A percentile compares a stretch with the other conserved stretches of the same genome.
Conservation (phyloP, 2,329 filamentous ascomycete genomes). For the Ceratocystis harringtonii region DNA sequence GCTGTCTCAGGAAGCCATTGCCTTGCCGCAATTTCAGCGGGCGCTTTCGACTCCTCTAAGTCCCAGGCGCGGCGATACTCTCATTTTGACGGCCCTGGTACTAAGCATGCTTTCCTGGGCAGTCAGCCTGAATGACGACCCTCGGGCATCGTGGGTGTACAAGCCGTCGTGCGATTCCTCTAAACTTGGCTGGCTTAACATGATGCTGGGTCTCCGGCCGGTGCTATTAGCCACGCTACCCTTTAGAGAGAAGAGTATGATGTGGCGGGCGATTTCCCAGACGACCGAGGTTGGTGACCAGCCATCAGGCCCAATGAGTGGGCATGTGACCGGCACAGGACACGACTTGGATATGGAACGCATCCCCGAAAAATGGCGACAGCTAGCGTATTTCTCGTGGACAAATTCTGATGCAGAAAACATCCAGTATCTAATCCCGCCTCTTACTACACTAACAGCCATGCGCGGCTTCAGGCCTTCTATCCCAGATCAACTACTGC, state of each 20-base stretch:
- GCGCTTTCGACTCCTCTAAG: slow-evolving; percentile 19
- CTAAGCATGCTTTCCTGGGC: slow-evolving; percentile 21
- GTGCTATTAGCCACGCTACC: slow-evolving; percentile 19
- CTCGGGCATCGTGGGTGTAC: slow-evolving; percentile 20
- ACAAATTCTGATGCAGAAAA: slow-evolving; percentile 7
- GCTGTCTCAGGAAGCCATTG: slow-evolving; percentile 20
- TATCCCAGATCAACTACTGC: slow-evolving; percentile 16
- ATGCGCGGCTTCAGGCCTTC: slow-evolving; percentile 10
- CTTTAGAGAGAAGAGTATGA: slow-evolving; percentile 18
- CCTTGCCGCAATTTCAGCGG: slow-evolving; percentile 19
- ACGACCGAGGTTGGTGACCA: slow-evolving; percentile 16
- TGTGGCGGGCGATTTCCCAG: slow-evolving; percentile 16
- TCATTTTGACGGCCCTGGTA: slow-evolving; percentile 20
- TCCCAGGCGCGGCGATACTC: slow-evolving; percentile 19
- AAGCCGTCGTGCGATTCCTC: slow-evolving; percentile 10
- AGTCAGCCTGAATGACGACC: slow-evolving; percentile 14
- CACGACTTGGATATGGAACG: slow-evolving; percentile 17
- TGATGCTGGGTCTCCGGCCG: slow-evolving; percentile 20
- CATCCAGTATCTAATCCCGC: slow-evolving; percentile 17
- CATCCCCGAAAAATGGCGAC: slow-evolving; percentile 18
- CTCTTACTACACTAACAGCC: slow-evolving; percentile 14
- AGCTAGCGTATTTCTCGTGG: slow-evolving; percentile 15
- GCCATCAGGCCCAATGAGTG: slow-evolving; percentile 17
- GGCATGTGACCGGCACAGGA: slow-evolving; percentile 15
- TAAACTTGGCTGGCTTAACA: slow-evolving; percentile 20